phyloP scores from a whole-genome alignment of 1,139 yeast species.

The Wickerhamiella pararugosa region DNA sequence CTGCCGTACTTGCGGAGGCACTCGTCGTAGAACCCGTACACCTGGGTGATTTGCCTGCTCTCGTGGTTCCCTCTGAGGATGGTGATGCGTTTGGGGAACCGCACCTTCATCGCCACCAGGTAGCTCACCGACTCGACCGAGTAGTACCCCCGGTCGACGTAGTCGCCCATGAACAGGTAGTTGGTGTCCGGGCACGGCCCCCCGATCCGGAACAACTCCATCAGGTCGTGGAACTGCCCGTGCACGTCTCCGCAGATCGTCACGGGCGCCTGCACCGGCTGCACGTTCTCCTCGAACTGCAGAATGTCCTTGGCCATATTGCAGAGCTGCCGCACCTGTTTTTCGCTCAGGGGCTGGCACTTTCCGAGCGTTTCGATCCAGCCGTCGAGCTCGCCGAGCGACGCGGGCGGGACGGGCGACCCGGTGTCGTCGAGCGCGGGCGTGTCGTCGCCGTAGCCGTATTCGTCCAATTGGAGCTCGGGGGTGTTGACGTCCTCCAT shows the following conservation, averaged over 20 bases:
- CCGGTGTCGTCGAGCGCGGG: conserved; percentile 8
- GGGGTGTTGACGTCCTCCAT: conserved; percentile 24
- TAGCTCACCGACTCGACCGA: conserved; percentile 78
- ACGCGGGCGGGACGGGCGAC: conserved; percentile 8
- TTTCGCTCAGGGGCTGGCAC: conserved; percentile 76
- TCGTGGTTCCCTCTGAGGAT: conserved; percentile 95
- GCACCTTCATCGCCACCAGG: conserved; percentile 66
- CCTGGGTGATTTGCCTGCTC: conserved; percentile 92
- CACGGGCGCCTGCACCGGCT: conserved; percentile 88
- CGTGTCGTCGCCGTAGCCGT: conserved; percentile 7
- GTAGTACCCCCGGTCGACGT: conserved; percentile 94
- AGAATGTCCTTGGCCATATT: conserved; percentile 71
- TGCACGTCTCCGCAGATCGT: conserved; percentile 99
- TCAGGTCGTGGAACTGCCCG: conserved; percentile 88
- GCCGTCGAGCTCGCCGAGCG: conserved; percentile 59
- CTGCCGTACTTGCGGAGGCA: conserved; percentile 90
- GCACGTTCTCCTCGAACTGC: conserved; percentile 85
- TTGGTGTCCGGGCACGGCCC: conserved; percentile 79
- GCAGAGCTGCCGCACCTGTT: conserved; percentile 69
- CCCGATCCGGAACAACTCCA: conserved; percentile 75
- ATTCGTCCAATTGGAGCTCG: conserved; percentile 2
- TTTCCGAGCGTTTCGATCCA: conserved; percentile 48
- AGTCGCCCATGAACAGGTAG: conserved; percentile 77
- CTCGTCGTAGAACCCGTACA: conserved; percentile 96
- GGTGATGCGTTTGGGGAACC: conserved; percentile 89